Evolutionary conservation across 352 stramenopile genomes (phyloP), one percentile per base, ranked within the genome.

Genomic region (Thalassiosira livingstoniorum): DNA sequence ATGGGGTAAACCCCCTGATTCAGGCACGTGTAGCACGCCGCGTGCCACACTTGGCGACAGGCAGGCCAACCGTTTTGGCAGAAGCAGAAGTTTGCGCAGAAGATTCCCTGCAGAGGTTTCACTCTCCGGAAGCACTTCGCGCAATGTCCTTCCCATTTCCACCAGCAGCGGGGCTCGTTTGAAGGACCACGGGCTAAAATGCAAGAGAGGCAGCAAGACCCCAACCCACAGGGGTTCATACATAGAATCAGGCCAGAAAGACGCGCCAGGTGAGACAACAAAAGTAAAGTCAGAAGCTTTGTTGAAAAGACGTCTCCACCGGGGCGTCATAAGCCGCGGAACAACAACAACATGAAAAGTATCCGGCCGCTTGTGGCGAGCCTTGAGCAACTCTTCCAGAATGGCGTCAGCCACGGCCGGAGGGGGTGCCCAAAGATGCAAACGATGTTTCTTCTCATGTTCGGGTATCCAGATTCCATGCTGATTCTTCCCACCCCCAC

Each of bases 81-180:
- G 42, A 37, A 37, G 25, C 43, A 64, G 68, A 74, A 90, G 71
- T 87, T 90, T 65, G 63, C 75, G 51, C 83, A 90, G 66, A 87
- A 86, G 13, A 90, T 69, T 0, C 66, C 76, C 15, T 63, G 15
- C 37, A 70, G 58, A 34, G 39, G 29, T 4, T 31, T 62, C 37
- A 81, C 35, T 21, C 25, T 15, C 11, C 34, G 34, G 13, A 3
- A 39, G 54, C 83, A 89, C 27, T 51, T 21, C 11, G 1, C 29
- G 54, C 69, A 83, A 34, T 2, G 67, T 42, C 29, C 57, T 43
- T 43, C 25, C 57, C 57, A 18, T 61, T 42, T 68, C 27, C 78
- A 74, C 47, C 57, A 82, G 5, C 29, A 71, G 27, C 27, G 47
- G 32, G 1, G 32, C 45, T 62, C 61, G 0, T 60, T 31, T 31